Base-by-base conservation (phyloP, 345 rosid genomes). In the Mangifera indica region DNA sequence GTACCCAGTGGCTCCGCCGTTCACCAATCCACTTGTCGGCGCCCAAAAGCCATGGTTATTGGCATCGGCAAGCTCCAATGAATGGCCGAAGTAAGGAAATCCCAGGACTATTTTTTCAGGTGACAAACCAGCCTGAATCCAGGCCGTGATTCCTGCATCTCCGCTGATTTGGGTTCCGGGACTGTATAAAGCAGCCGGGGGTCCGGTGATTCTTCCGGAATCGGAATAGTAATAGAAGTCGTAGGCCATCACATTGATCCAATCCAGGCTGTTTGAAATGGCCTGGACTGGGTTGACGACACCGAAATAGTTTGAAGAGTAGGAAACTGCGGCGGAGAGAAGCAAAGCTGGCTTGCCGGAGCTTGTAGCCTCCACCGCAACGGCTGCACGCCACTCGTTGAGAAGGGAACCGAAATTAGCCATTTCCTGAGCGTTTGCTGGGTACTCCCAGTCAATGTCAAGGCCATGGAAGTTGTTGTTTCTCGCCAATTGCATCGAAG, bases 21-120 rank as follows among this genome's bases (percentile, higher is more conserved):
- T 69, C 0, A 88, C 92, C 0, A 77, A 60, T 32, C 81, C 89
- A 0, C 73, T 80, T 0, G 88, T 83, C 4, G 88, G 84, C 0
- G 92, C 96, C 10, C 80, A 78, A 6, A 85, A 83, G 10, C 92
- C 84, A 59, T 83, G 75, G 22, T 80, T 79, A 4, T 82, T 81
- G 10, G 91, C 83, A 69, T 88, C 69, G 1, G 79, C 25, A 10
- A 90, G 93, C 24, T 22, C 48, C 91, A 91, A 88, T 1, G 96
- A 85, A 5, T 74, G 76, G 15, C 97, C 97, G 5, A 81, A 87
- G 20, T 70, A 83, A 1, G 93, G 96, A 14, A 89, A 76, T 5
- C 97, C 96, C 2, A 89, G 81, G 1, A 84, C 96, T n/a, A 89
- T 55, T 78, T 78, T 81, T 55, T 76, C 66, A 0, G 77, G 64